Evolutionary conservation across 257 asterid genomes (phyloP).

Genomic region (Penstemon newberryi): DNA sequence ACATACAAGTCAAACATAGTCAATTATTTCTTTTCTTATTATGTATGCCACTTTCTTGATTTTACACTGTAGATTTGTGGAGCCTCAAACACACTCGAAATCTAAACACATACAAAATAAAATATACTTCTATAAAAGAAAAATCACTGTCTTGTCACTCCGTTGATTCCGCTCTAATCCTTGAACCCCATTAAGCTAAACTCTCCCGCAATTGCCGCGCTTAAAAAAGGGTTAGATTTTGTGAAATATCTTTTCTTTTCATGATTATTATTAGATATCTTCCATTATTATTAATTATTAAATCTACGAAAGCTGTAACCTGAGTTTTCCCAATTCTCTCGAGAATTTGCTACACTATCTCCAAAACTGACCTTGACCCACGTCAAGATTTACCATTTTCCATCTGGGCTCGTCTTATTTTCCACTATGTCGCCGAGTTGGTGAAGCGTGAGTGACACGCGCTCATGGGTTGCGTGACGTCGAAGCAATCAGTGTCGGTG

Average conservation of each 20-base stretch:
- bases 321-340: conserved; percentile 24
- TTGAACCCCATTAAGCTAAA: conserved; percentile 37
- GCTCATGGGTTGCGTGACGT: conserved; percentile 87
- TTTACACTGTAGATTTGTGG: too few relatives aligned
- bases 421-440: conserved; percentile 18
- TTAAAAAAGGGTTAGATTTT: conserved; percentile 4
- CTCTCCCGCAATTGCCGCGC: conserved; percentile 67
- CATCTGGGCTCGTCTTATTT: conserved; percentile 47
- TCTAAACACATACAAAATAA: neutral
- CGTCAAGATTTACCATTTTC: conserved; percentile 45
- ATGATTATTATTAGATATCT: conserved; percentile 23
- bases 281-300: neutral
- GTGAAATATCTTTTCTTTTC: conserved; percentile 19
- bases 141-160: conserved; percentile 29
- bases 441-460: conserved; percentile 33
- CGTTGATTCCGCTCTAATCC: conserved; percentile 67
- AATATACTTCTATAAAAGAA: neutral
- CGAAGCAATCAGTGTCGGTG: conserved; percentile 76
- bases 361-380: conserved; percentile 38
- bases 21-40: too few relatives aligned
- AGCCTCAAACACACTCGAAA: neutral
- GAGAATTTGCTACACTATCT: conserved; percentile 24
- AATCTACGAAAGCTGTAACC: neutral
- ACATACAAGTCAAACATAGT: too few relatives aligned
- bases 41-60: too few relatives aligned